A percentile compares a stretch with the other conserved stretches of the same genome.
phyloP scores from a whole-genome alignment of 2,329 filamentous ascomycete genomes.

The Aquanectria penicillioides region DNA sequence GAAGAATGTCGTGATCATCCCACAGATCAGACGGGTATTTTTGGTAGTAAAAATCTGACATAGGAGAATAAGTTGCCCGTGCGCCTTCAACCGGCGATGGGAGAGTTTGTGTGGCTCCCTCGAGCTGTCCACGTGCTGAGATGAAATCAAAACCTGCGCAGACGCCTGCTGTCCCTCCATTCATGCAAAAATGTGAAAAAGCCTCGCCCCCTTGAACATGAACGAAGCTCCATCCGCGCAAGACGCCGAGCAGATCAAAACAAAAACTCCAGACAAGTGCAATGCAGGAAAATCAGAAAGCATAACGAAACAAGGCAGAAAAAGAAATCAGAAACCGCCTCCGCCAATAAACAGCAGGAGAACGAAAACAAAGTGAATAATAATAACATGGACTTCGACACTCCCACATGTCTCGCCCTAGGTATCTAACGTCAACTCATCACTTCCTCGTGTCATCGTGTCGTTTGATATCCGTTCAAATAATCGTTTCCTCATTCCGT shows the following conservation, averaged over 20 bases:
- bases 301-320: conserved; percentile 1
- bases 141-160: not conserved
- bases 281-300: no score
- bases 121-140: conserved; percentile 3
- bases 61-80: conserved; percentile 23
- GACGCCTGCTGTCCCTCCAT: not conserved
- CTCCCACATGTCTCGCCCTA: not conserved
- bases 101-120: conserved; percentile 18
- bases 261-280: not conserved
- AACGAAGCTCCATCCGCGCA: conserved; percentile 3
- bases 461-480: conserved; percentile 10
- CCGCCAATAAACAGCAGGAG: not conserved
- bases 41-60: conserved; percentile 29
- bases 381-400: not conserved
- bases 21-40: conserved; percentile 19
- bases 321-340: not conserved
- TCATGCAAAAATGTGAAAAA: not conserved
- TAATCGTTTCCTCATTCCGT: conserved; percentile 10
- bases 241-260: conserved; percentile 9
- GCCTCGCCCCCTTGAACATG: conserved; percentile 7
- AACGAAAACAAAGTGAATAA: conserved; percentile 9
- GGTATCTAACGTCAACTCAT: conserved; percentile 20
- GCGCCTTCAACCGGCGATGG: conserved; percentile 27
- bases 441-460: conserved; percentile 13
- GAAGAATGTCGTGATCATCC: conserved; percentile 26